These are phyloP conservation scores for Pulveroboletus frians DNA, from an alignment of 768 basidiomycete genomes.

Conservation along the genomic window DNA sequence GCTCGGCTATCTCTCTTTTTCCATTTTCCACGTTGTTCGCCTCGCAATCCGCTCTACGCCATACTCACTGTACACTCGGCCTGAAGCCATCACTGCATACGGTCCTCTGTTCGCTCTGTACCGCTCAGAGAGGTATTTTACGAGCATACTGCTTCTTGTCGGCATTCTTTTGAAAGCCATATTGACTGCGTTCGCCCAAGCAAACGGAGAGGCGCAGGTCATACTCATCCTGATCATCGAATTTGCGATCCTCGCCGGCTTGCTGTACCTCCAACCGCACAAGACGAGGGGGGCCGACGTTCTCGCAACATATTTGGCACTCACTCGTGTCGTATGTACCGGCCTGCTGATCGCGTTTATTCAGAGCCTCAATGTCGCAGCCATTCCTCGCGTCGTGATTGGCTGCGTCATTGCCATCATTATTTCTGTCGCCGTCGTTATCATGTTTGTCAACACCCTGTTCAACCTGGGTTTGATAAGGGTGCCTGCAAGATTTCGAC, in stretches of 20 bases:
- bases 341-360: slow-evolving; percentile 76
- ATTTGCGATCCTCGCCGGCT: slow-evolving; percentile 46
- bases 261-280: slow-evolving; percentile 57
- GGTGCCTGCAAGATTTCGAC: slow-evolving; percentile 16
- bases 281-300: slow-evolving; percentile 66
- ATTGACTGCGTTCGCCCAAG: slow-evolving; percentile 63
- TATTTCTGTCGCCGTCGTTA: slow-evolving; percentile 62
- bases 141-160: slow-evolving; percentile 52
- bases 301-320: slow-evolving; percentile 59
- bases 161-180: slow-evolving; percentile 63
- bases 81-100: slow-evolving; percentile 36
- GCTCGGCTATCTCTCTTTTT: slow-evolving; percentile 43
- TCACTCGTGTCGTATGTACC: slow-evolving; percentile 64
- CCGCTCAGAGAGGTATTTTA: slow-evolving; percentile 62
- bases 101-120: slow-evolving; percentile 65
- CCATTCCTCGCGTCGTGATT: slow-evolving; percentile 80
- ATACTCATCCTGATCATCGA: slow-evolving; percentile 65
- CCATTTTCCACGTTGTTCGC: slow-evolving; percentile 46
- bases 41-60: slow-evolving; percentile 38
- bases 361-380: slow-evolving; percentile 51
- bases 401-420: slow-evolving; percentile 71
- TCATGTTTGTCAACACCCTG: slow-evolving; percentile 63
- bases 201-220: slow-evolving; percentile 63
- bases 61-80: slow-evolving; percentile 35
- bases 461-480: slow-evolving; percentile 42